phyloP scores from a whole-genome alignment of 2,329 filamentous ascomycete genomes.

The Fusarium acutatum region DNA sequence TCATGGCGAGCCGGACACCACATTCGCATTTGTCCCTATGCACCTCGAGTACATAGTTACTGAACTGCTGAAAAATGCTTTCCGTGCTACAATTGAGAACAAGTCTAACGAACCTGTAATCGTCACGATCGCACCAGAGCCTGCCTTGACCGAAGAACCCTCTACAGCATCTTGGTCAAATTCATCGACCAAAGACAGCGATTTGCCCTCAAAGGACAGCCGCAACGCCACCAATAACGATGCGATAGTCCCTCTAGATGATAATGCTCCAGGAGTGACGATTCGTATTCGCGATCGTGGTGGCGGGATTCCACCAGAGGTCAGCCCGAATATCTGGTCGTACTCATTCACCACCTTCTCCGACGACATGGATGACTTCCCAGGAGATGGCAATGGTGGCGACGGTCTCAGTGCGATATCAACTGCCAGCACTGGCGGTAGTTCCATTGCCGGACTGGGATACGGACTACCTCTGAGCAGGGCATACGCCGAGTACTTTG shows the following conservation, averaged over 20 bases:
- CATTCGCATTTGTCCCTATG: slow-evolving; percentile 92
- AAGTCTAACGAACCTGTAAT: slow-evolving; percentile 85
- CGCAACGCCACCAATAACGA: slow-evolving; percentile 54
- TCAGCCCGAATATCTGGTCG: slow-evolving; percentile 89
- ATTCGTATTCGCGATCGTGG: slow-evolving; percentile 96
- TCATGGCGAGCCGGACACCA: slow-evolving; percentile 85
- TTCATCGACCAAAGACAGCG: slow-evolving; percentile 35
- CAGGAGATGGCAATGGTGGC: slow-evolving; percentile 51
- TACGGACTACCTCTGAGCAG: slow-evolving; percentile 91
- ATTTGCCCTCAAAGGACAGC: slow-evolving; percentile 34
- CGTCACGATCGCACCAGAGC: slow-evolving; percentile 85
- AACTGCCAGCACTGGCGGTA: slow-evolving; percentile 73
- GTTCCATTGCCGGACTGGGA: slow-evolving; percentile 89
- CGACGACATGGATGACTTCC: slow-evolving; percentile 58
- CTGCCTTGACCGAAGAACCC: slow-evolving; percentile 48
- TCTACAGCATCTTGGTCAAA: slow-evolving; percentile 33
- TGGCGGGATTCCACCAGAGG: slow-evolving; percentile 87
- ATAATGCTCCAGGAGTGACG: slow-evolving; percentile 83
- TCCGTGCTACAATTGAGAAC: slow-evolving; percentile 89
- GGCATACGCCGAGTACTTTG: slow-evolving; percentile 98
- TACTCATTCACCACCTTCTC: slow-evolving; percentile 97
- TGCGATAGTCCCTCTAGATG: slow-evolving; percentile 65
- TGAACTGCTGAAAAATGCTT: slow-evolving; percentile 95
- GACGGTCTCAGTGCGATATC: slow-evolving; percentile 78
- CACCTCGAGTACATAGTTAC: slow-evolving; percentile 98